These are phyloP conservation scores for Codiaeum variegatum DNA, from an alignment of 441 rosid genomes.

Conservation along the genomic window DNA sequence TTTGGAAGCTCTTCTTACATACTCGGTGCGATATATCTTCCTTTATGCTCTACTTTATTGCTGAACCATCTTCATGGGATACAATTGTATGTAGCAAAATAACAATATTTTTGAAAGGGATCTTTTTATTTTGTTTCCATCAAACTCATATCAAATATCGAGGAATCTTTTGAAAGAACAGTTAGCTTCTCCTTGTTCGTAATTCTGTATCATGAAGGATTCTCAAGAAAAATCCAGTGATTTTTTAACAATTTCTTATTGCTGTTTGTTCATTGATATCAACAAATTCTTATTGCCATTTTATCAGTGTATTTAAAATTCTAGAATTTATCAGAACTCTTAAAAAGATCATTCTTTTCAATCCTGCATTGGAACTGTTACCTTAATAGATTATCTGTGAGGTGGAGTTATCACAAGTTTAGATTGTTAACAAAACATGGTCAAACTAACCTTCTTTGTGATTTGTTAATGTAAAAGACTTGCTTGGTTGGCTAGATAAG, in stretches of 20 bases:
- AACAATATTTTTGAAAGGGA: not conserved
- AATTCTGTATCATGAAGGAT: not conserved
- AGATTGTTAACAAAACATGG: not conserved
- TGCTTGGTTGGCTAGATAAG: not conserved
- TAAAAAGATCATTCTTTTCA: not conserved
- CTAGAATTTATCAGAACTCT: not conserved
- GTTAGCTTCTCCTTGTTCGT: not conserved
- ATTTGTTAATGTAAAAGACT: not conserved
- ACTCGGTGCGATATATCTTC: conserved; percentile 38
- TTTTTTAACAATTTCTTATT: not conserved
- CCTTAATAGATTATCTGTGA: not conserved
- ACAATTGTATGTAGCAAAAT: not conserved
- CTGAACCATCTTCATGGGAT: not conserved
- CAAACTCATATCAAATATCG: not conserved
- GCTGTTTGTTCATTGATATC: not conserved
- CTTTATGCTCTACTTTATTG: not conserved
- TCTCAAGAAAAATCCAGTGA: not conserved
- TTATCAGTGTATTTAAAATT: not conserved
- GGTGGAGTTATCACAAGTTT: not conserved
- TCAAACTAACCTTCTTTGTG: not conserved
- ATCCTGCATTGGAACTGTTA: not conserved
- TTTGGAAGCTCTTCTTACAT: conserved; percentile 58
- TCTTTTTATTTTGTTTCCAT: not conserved
- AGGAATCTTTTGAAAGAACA: not conserved
- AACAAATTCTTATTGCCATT: not conserved